A percentile compares a stretch with the other conserved stretches of the same genome.
Evolutionary conservation across 768 basidiomycete species (phyloP).

Genomic region (Antrodiella citrinella): DNA sequence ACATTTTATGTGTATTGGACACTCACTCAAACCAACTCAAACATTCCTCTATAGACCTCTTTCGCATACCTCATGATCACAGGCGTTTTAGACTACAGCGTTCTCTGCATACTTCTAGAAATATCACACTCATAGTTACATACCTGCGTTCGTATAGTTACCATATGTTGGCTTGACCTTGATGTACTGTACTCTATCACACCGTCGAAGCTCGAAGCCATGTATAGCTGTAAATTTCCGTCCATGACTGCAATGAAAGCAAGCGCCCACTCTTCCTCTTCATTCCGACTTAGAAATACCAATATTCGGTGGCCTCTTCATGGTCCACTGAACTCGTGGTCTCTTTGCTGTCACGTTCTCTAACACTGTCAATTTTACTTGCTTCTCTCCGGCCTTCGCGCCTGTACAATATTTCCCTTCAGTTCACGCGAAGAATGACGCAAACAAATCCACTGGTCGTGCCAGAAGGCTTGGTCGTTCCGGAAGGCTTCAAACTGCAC

Average conservation of each 20-base stretch:
- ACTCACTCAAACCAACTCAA: background rate
- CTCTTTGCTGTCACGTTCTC: too few species aligned
- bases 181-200: background rate
- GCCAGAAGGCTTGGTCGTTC: slow-evolving; percentile 67
- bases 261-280: too few species aligned
- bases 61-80: background rate
- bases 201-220: too few species aligned
- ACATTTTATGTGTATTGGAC: background rate
- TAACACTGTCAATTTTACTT: slow-evolving; percentile 6
- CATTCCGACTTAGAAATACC: too few species aligned
- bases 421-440: background rate
- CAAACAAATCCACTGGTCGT: slow-evolving; percentile 32
- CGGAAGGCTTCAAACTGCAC: slow-evolving; percentile 71
- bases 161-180: background rate
- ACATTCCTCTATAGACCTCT: background rate
- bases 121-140: background rate
- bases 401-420: background rate
- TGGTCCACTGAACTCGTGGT: background rate
- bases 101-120: background rate
- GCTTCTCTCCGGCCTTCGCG: slow-evolving; percentile 9
- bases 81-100: background rate
- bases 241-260: too few species aligned
- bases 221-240: too few species aligned
- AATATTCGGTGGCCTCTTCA: too few species aligned
- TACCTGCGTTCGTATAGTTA: background rate